Conservation (phyloP, 768 basidiomycete species). For the Sporobolomyces roseus region DNA sequence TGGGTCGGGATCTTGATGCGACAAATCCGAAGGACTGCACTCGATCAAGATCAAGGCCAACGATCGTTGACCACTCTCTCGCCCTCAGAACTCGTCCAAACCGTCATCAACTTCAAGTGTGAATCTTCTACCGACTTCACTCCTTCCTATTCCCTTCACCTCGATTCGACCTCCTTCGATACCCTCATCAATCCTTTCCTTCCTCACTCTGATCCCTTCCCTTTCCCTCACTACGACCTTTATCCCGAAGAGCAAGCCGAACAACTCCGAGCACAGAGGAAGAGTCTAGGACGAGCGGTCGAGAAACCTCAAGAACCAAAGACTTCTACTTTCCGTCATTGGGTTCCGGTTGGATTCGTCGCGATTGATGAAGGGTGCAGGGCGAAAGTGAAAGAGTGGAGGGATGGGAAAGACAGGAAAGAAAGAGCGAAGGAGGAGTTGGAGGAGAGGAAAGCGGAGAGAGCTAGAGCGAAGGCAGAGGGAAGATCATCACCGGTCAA, state of each 20-base stretch:
- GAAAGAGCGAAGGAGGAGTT: no score
- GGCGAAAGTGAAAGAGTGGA: background rate
- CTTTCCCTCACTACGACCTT: background rate
- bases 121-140: conserved; percentile 2
- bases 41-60: background rate
- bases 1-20: conserved; percentile 22
- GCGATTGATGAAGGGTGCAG: background rate
- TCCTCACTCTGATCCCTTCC: conserved; percentile 14
- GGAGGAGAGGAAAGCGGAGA: no score
- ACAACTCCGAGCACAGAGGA: background rate
- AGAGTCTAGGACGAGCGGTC: background rate
- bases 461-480: no score
- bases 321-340: conserved; percentile 13
- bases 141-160: conserved; percentile 29
- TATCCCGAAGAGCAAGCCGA: background rate
- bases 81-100: background rate
- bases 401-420: background rate
- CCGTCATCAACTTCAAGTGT: conserved; percentile 18
- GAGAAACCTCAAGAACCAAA: background rate
- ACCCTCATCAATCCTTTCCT: background rate
- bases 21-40: background rate
- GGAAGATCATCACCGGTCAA: no score
- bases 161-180: conserved; percentile 9
- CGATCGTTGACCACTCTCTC: background rate
- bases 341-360: conserved; percentile 16